Percentiles rank a stretch among this genome's conserved stretches.
Evolutionary conservation across 352 stramenopile genomes (phyloP).

Genomic region (Phytophthora cajani): DNA sequence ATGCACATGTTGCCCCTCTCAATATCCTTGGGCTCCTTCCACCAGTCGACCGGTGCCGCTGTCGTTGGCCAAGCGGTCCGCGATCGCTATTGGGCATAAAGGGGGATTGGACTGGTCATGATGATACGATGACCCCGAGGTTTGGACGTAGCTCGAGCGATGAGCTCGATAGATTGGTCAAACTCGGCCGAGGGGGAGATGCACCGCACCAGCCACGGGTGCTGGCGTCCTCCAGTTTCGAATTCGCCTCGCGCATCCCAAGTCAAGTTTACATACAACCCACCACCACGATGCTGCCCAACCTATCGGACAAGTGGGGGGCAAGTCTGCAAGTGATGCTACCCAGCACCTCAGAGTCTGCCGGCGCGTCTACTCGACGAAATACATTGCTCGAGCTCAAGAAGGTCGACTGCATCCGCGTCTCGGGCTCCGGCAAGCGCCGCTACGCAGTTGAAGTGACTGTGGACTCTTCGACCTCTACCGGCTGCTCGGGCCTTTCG

Average conservation of each 20-base stretch:
- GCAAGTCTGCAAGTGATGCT: constrained; percentile 22
- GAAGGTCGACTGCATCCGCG: constrained; percentile 21
- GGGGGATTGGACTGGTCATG: background rate
- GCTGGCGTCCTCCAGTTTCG: constrained; percentile 11
- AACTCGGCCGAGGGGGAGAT: background rate
- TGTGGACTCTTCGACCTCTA: background rate
- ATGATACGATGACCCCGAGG: constrained; percentile 2
- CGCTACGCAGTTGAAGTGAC: constrained; percentile 20
- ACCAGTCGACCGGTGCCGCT: background rate
- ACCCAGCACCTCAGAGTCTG: constrained; percentile 1
- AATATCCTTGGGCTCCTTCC: background rate
- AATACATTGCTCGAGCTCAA: constrained; percentile 16
- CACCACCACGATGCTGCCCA: constrained; percentile 18
- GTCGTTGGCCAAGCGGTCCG: background rate
- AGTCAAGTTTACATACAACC: background rate
- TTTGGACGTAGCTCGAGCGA: constrained; percentile 13
- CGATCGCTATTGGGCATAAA: constrained; percentile 16
- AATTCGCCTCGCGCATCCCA: constrained; percentile 10
- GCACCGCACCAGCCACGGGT: background rate
- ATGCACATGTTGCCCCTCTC: background rate
- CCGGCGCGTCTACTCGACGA: constrained; percentile 1
- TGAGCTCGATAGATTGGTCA: constrained; percentile 6
- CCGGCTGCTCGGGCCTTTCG: constrained; percentile 4
- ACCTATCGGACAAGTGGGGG: constrained; percentile 22
- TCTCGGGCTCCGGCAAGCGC: constrained; percentile 18